Evolutionary conservation across 1,284 basidiomycete genomes (phyloP).

Genomic region (Microbotryum saponariae): DNA sequence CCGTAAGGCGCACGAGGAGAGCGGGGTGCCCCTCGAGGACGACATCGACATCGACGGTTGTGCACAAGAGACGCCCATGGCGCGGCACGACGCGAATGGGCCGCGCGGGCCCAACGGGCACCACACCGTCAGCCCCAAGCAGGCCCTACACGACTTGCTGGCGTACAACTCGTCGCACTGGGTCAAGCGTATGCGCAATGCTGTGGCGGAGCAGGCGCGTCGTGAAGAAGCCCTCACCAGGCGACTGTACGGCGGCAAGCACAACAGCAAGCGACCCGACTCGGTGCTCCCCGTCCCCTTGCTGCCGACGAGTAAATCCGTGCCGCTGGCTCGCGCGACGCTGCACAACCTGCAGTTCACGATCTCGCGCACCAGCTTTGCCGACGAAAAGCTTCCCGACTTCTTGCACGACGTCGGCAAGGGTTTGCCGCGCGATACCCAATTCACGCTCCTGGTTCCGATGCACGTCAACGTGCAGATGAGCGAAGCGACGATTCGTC

Average conservation of each 20-base stretch:
- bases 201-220: slow-evolving; percentile 44
- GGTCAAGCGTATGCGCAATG: slow-evolving; percentile 51
- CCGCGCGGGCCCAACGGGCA: slow-evolving; percentile 50
- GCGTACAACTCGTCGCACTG: slow-evolving; percentile 72
- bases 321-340: slow-evolving; percentile 67
- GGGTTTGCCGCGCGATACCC: slow-evolving; percentile 61
- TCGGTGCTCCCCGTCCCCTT: slow-evolving; percentile 46
- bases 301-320: slow-evolving; percentile 46
- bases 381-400: slow-evolving; percentile 51
- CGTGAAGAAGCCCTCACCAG: slow-evolving; percentile 44
- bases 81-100: slow-evolving; percentile 39
- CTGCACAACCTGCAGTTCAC: slow-evolving; percentile 56
- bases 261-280: slow-evolving; percentile 13
- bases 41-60: not conserved
- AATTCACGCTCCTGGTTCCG: slow-evolving; percentile 76
- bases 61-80: not conserved
- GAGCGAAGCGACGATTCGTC: slow-evolving; percentile 53
- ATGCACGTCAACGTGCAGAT: slow-evolving; percentile 68
- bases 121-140: slow-evolving; percentile 60
- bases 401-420: slow-evolving; percentile 65
- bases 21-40: slow-evolving; percentile 11
- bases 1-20: slow-evolving; percentile 36
- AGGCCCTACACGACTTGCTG: slow-evolving; percentile 66
- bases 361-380: slow-evolving; percentile 59
- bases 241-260: slow-evolving; percentile 27